Conservation (phyloP, 2,329 filamentous ascomycete species). For the Paecilomyces formosus region DNA sequence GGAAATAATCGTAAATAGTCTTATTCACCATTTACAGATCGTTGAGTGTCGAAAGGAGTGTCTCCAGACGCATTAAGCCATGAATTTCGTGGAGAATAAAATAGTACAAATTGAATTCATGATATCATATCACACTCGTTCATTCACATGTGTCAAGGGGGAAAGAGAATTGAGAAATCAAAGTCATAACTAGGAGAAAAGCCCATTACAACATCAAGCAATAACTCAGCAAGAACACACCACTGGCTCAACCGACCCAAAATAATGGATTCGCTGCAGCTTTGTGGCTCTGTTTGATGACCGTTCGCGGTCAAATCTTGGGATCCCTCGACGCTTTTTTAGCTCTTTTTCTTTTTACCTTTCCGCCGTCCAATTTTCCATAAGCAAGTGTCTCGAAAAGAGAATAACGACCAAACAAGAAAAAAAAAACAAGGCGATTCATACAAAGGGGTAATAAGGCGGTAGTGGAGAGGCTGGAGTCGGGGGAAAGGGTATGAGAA, state of each 20-base stretch:
- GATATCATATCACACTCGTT: background rate
- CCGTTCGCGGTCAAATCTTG: background rate
- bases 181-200: background rate
- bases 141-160: background rate
- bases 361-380: background rate
- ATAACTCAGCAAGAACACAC: background rate
- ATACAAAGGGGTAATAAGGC: background rate
- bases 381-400: background rate
- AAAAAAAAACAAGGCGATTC: background rate
- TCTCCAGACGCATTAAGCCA: background rate
- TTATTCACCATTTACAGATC: no score
- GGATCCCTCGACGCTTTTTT: background rate
- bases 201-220: background rate
- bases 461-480: background rate
- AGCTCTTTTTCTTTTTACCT: background rate
- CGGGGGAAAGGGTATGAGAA: background rate
- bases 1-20: no score
- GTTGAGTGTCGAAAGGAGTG: no score
- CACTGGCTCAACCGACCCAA: background rate
- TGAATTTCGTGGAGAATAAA: background rate
- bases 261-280: background rate
- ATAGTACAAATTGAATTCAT: background rate
- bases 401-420: background rate
- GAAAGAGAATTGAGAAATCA: background rate
- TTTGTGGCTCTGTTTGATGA: background rate